Evolutionary conservation across 1,284 basidiomycete genomes (phyloP), one percentile per base, ranked within the genome.

Genomic region (Pseudozyma sp.): DNA sequence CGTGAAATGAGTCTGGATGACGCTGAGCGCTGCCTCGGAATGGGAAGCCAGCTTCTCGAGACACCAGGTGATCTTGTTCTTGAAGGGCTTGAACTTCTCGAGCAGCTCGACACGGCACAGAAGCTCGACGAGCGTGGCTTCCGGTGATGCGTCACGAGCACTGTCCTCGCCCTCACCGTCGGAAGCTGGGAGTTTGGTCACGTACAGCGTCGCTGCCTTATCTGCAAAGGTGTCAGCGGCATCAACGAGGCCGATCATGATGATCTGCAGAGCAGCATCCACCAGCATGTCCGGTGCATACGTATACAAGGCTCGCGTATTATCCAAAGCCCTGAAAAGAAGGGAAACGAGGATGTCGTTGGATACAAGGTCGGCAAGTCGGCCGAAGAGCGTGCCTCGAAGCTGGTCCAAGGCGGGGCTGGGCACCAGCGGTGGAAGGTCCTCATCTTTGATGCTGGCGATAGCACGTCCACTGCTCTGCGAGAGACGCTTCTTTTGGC

Each of bases 251-350:
- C 76, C 83, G 31, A 77, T 70, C 59, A 77, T 70, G 54, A 80
- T 35, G 40, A 85, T 77, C 83, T 97, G 93, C 25, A 98, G 87
- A 0, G 90, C 90, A 72, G 95, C 92, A 84, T 98, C 96, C 14
- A 97, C 88, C 59, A 98, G 92, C 3, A 93, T 92, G 81, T 96
- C 94, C 0, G 81, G 82, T 19, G 81, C 64, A 49, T 78, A 68
- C 8, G 62, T 54, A 47, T 65, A 58, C 19, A 65, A 36, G 5
- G 55, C 43, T 5, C 56, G 64, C 14, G 70, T 73, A 47, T 74
- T 71, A 38, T 64, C 64, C 21, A 83, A 56, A 11, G 80, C 74
- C 21, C 53, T 54, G 59, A 77, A 78, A 38, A 83, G 59, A n/a
- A 83, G 59, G 31, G 67, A 72, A 21, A 71, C 39, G 31, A 83